phyloP scores from a whole-genome alignment of 1,284 basidiomycete genomes.

The Stereum hirsutum region DNA sequence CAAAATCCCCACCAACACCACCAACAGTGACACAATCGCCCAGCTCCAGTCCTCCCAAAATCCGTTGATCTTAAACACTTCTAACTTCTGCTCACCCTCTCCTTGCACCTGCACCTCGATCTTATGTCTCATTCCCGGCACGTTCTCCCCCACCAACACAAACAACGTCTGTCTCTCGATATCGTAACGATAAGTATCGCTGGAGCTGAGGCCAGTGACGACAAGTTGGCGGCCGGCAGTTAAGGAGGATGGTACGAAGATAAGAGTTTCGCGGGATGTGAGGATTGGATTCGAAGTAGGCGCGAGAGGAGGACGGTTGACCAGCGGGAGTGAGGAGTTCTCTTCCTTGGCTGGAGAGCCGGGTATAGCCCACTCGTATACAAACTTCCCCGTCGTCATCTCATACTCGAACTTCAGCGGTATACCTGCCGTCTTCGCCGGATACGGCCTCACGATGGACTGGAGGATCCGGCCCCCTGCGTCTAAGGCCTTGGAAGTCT shows the following conservation, averaged over 20 bases:
- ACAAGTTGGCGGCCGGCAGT: slow-evolving; percentile 47
- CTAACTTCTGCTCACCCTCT: not conserved
- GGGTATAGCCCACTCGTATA: slow-evolving; percentile 52
- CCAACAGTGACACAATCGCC: not conserved
- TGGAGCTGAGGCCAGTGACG: slow-evolving; percentile 40
- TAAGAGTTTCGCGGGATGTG: slow-evolving; percentile 59
- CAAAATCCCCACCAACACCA: not conserved
- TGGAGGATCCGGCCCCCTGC: slow-evolving; percentile 74
- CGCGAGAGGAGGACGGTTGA: slow-evolving; percentile 3
- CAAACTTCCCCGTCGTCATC: slow-evolving; percentile 54
- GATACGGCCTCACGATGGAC: slow-evolving; percentile 72
- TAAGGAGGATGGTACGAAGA: slow-evolving; percentile 65
- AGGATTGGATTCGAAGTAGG: slow-evolving; percentile 24
- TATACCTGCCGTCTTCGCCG: slow-evolving; percentile 71
- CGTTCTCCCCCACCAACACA: slow-evolving; percentile 29
- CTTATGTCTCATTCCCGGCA: slow-evolving; percentile 1
- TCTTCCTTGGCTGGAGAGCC: not conserved
- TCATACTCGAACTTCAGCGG: slow-evolving; percentile 64
- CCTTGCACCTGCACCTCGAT: not conserved
- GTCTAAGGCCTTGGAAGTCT: slow-evolving; percentile 59
- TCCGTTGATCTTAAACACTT: slow-evolving; percentile 1
- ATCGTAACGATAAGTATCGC: slow-evolving; percentile 46
- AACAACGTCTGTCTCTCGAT: slow-evolving; percentile 58
- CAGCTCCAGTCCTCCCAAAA: slow-evolving; percentile 5
- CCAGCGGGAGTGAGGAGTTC: slow-evolving; percentile 5